Evolutionary conservation across 2,329 filamentous ascomycete genomes (phyloP), one percentile per base, ranked within the genome.

Genomic region (Pezicula radicicola): DNA sequence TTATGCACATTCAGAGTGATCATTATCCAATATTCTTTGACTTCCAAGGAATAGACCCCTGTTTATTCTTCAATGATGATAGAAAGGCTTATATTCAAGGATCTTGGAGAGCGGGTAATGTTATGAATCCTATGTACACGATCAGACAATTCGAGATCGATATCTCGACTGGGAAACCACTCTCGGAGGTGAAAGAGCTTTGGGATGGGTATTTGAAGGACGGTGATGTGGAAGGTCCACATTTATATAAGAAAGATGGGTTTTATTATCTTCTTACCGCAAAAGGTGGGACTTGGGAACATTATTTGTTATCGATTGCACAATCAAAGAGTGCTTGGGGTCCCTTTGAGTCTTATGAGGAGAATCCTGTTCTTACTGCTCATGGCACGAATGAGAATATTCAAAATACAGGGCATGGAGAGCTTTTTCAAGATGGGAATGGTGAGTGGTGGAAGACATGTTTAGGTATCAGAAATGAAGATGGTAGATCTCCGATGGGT

Each of bases 261-360:
- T 76, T 68, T 36, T 78, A 75, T 52, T 79, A 78, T 51, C 66
- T 79, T n/a, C 66, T 77, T 46, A 75, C 75, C 2, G 73, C 74
- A 0, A 75, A 79, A 55, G 77, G 76, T 0, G 77, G 77, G 1
- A 79, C 76, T 1, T 66, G 63, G 40, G 61, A 59, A 0, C 61
- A 70, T 30, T 75, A 78, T 48, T 67, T 67, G 41, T 65, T 73
- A 21, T 74, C 70, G 2, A 73, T 77, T 30, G 74, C 75, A 0
- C 68, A 75, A 2, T 68, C 73, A 0, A 60, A 56, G 4, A 56
- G 62, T 33, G 59, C 76, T 3, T 66, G 49, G 21, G 76, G 75
- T 0, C 76, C 76, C 0, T 79, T 74, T 49, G 70, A 73, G 27
- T 57, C 64, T 0, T 71, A 68, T 46, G 62, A 66, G 4, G 44